These are phyloP conservation scores for Mesembryanthemum crystallinum DNA, from an alignment of 148 eudicot species.

Conservation along the genomic window DNA sequence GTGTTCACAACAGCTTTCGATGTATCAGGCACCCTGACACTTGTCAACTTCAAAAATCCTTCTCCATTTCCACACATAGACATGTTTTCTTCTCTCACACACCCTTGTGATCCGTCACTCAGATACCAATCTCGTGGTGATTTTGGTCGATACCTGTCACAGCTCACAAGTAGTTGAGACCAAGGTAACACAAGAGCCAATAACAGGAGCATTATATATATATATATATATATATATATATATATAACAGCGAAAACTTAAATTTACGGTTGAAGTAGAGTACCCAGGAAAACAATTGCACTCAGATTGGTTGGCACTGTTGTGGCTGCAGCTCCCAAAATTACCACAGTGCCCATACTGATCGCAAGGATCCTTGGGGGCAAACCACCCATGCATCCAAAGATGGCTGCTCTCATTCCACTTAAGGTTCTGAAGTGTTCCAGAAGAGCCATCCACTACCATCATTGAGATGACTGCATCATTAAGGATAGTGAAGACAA, in stretches of 20 bases:
- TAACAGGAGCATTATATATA: too few species aligned
- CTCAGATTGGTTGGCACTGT: slow-evolving; percentile 23
- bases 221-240: too few species aligned
- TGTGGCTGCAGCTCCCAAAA: slow-evolving; percentile 31
- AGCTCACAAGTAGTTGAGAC: neutral
- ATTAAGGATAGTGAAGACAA: slow-evolving; percentile 21
- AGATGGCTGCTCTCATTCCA: slow-evolving; percentile 32
- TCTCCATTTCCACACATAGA: slow-evolving; percentile 37
- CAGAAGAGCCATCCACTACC: slow-evolving; percentile 31
- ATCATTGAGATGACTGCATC: slow-evolving; percentile 30
- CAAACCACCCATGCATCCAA: slow-evolving; percentile 37
- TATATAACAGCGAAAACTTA: neutral
- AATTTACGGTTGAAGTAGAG: slow-evolving; percentile 6
- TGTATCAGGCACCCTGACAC: slow-evolving; percentile 46
- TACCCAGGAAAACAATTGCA: slow-evolving; percentile 52
- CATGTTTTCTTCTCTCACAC: slow-evolving; percentile 34
- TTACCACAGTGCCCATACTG: slow-evolving; percentile 38
- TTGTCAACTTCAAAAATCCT: slow-evolving; percentile 39
- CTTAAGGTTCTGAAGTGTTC: slow-evolving; percentile 35
- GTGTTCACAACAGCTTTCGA: slow-evolving; percentile 27
- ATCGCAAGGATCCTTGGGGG: slow-evolving; percentile 47
- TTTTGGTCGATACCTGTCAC: slow-evolving; percentile 36
- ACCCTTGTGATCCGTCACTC: slow-evolving; percentile 45
- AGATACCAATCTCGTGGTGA: slow-evolving; percentile 41
- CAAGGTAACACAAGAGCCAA: too few species aligned